Evolutionary conservation across 176 grass and related monocot species (phyloP).

Genomic region (Aegilops longissima): DNA sequence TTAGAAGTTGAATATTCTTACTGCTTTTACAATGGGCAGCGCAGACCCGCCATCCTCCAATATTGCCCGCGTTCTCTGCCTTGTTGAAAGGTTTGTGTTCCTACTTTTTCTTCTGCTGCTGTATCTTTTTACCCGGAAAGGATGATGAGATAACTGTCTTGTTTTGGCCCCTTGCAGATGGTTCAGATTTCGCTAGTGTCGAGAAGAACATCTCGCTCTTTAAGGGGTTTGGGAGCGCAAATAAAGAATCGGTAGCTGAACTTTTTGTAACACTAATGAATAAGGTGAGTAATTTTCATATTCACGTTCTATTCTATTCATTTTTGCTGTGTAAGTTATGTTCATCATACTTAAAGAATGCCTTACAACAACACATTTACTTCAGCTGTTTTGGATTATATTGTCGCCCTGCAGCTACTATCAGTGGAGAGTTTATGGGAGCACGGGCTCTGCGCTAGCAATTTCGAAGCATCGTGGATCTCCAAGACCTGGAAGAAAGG

Average conservation of each 20-base stretch:
- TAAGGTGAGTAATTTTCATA: conserved; percentile 53
- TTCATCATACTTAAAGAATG: not conserved
- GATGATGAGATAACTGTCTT: not conserved
- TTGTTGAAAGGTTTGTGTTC: conserved; percentile 63
- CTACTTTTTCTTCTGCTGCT: not conserved
- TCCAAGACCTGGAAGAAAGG: conserved; percentile 58
- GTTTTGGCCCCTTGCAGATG: conserved; percentile 49
- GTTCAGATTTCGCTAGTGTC: conserved; percentile 45
- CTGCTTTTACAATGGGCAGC: conserved; percentile 36
- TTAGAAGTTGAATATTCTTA: conserved; percentile 29
- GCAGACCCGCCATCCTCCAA: conserved; percentile 78
- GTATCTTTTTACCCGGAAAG: not conserved
- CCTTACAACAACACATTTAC: no score
- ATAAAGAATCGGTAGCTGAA: conserved; percentile 80
- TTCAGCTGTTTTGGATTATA: no score
- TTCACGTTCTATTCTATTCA: not conserved
- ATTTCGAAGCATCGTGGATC: conserved; percentile 81
- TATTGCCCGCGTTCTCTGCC: conserved; percentile 74
- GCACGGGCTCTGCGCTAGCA: conserved; percentile 80
- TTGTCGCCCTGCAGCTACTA: no score
- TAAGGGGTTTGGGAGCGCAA: conserved; percentile 67
- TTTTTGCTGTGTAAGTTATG: not conserved
- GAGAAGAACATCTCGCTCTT: conserved; percentile 42
- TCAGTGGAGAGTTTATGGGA: conserved; percentile 77
- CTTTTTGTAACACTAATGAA: conserved; percentile 71